phyloP scores from a whole-genome alignment of 129 eudicot species.

The Dittrichia graveolens region DNA sequence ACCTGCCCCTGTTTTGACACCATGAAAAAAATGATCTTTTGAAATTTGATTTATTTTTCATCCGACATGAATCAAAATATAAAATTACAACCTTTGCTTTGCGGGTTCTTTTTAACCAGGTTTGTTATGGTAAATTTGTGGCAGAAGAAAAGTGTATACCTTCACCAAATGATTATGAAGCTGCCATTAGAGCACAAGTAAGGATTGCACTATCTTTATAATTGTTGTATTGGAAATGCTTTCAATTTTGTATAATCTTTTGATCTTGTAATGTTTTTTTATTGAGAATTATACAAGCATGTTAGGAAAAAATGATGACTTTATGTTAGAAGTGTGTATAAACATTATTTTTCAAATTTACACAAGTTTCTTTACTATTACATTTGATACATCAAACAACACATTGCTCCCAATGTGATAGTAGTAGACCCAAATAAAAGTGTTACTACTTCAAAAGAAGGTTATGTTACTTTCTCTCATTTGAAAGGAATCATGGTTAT shows the following conservation, averaged over 20 bases:
- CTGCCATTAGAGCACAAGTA: conserved; percentile 81
- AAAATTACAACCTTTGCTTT: conserved; percentile 5
- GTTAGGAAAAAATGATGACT: conserved; percentile 55
- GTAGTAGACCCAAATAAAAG: no score
- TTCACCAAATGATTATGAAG: conserved; percentile 61
- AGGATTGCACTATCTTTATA: neutral
- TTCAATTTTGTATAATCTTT: neutral
- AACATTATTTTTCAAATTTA: no score
- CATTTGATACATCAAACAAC: no score
- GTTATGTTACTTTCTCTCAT: no score
- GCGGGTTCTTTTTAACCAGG: conserved; percentile 82
- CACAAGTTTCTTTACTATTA: no score
- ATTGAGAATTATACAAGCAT: conserved; percentile 40
- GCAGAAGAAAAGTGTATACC: conserved; percentile 90
- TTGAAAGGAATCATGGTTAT: no score
- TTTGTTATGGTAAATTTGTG: conserved; percentile 83
- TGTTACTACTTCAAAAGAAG: no score
- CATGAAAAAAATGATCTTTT: no score
- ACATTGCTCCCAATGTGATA: no score
- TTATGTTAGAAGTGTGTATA: conserved; percentile 35
- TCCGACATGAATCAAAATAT: no score
- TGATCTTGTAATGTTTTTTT: neutral
- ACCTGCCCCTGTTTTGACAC: no score
- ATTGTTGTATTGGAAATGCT: neutral
- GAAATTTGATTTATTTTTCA: no score